phyloP scores from a whole-genome alignment of 176 grass and related monocot genomes.

The Guadua angustifolia region DNA sequence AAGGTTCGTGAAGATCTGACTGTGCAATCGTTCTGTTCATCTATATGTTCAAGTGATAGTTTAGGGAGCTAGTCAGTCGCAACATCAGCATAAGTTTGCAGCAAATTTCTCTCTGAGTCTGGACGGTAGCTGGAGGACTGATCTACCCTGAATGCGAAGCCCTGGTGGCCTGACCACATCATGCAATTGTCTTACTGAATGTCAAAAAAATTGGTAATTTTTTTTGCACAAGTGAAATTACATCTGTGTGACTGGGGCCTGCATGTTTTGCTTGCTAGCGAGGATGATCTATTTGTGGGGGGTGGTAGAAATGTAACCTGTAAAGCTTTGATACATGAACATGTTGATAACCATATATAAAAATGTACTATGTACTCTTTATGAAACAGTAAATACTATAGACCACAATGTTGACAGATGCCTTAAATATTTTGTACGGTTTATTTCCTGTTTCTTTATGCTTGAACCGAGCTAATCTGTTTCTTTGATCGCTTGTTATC shows the following conservation, averaged over 20 bases:
- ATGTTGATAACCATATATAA: slow-evolving; percentile 33
- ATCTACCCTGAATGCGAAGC: background rate
- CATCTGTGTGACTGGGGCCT: slow-evolving; percentile 20
- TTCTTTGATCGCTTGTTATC: background rate
- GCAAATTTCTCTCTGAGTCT: slow-evolving; percentile 2
- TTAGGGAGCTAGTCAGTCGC: slow-evolving; percentile 37
- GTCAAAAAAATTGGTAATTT: slow-evolving; percentile 32
- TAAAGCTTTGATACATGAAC: slow-evolving; percentile 39
- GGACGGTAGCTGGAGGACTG: background rate
- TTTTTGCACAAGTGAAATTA: slow-evolving; percentile 25
- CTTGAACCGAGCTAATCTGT: background rate
- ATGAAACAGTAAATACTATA: slow-evolving; percentile 43
- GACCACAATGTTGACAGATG: background rate
- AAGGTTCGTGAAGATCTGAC: slow-evolving; percentile 26
- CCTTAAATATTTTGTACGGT: background rate
- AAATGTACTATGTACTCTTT: slow-evolving; percentile 23
- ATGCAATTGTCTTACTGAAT: background rate
- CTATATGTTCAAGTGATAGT: slow-evolving; percentile 44
- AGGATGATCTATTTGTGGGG: background rate
- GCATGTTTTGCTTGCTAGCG: slow-evolving; percentile 35
- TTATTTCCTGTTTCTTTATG: background rate
- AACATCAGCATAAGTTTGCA: slow-evolving; percentile 32
- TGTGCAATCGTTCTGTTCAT: slow-evolving; percentile 27
- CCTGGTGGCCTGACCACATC: background rate
- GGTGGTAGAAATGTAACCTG: slow-evolving; percentile 50